Evolutionary conservation across 805 yeast species (phyloP).

Genomic region (Ogataea haglerorum): DNA sequence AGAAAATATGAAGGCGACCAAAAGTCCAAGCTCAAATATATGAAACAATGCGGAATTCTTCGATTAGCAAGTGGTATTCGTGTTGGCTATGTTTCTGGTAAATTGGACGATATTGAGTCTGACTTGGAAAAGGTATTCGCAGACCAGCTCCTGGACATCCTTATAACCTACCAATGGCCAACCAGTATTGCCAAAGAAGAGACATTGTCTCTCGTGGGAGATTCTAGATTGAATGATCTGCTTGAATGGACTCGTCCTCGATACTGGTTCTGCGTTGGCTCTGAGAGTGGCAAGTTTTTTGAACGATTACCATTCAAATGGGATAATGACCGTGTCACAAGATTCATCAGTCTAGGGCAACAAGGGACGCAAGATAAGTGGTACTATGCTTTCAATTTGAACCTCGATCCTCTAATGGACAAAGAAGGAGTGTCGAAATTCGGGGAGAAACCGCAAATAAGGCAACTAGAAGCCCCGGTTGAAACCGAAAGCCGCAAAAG

Average conservation of each 20-base stretch:
- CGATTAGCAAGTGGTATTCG: slow-evolving; percentile 43
- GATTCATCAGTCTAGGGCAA: slow-evolving; percentile 64
- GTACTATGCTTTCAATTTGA: slow-evolving; percentile 69
- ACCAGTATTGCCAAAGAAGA: slow-evolving; percentile 43
- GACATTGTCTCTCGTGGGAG: slow-evolving; percentile 43
- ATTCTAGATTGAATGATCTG: slow-evolving; percentile 43
- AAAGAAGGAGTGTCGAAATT: slow-evolving; percentile 17
- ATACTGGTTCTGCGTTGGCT: slow-evolving; percentile 63
- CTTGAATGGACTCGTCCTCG: slow-evolving; percentile 50
- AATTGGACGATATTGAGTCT: slow-evolving; percentile 27
- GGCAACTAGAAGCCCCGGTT: background rate
- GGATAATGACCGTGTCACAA: slow-evolving; percentile 43
- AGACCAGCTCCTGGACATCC: slow-evolving; percentile 43
- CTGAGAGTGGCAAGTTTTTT: slow-evolving; percentile 43
- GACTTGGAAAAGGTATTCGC: slow-evolving; percentile 19
- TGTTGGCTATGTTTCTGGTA: slow-evolving; percentile 44
- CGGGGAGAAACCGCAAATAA: slow-evolving; percentile 11
- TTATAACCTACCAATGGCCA: slow-evolving; percentile 64
- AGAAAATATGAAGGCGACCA: slow-evolving; percentile 5
- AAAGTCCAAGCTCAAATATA: slow-evolving; percentile 28
- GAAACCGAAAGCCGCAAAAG: slow-evolving; percentile 1
- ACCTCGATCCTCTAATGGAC: slow-evolving; percentile 27
- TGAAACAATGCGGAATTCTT: slow-evolving; percentile 37
- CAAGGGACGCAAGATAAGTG: slow-evolving; percentile 58
- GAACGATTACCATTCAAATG: slow-evolving; percentile 61